Base-by-base conservation (phyloP, 148 eudicot species). In the Simmondsia chinensis region DNA sequence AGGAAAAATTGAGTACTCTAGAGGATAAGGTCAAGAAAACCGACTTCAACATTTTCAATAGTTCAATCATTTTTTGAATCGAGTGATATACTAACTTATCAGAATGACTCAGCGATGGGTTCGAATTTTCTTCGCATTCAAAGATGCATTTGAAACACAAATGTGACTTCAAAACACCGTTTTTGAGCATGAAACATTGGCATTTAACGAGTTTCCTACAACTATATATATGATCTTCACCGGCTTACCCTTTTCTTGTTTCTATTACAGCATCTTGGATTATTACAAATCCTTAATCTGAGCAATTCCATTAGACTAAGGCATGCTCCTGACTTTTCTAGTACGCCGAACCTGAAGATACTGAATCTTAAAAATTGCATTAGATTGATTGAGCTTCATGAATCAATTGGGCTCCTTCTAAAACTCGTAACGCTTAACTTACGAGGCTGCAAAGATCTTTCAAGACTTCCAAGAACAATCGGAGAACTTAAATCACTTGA, bases 281-380 rank as follows among this genome's bases (percentile, higher is more conserved):
- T 15, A 2, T 26, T 56, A 37, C 35, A 56, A 37, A 22, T 45
- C 11, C 44, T 56, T 12, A 20, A 45, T 56, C 60, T 56, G 9
- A 56, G 60, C 27, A n/a, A n/a, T 13, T 56, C 43, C 17, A 1
- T 7, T 17, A n/a, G 18, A 17, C 26, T 60, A 10, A 1, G 16
- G 7, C 20, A 23, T 7, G 7, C 46, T 3, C 58, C 50, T 11
- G 39, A 51, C 27, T 51, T 52, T 20, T 39, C 51, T 15, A n/a
- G 20, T 2, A 2, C 44, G 25, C 53, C 59, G 5, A 30, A 29
- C 37, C 53, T 53, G 20, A 59, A 52, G 32, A 30, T 20, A 4
- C 20, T 61, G 17, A 36, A 13, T 11, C 57, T 52, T 39, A 15
- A 30, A 14, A n/a, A 13, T 0, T 52, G 59, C 23, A 21, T 4